phyloP scores from a whole-genome alignment of 352 stramenopile species.

The Phytophthora pluvialis region DNA sequence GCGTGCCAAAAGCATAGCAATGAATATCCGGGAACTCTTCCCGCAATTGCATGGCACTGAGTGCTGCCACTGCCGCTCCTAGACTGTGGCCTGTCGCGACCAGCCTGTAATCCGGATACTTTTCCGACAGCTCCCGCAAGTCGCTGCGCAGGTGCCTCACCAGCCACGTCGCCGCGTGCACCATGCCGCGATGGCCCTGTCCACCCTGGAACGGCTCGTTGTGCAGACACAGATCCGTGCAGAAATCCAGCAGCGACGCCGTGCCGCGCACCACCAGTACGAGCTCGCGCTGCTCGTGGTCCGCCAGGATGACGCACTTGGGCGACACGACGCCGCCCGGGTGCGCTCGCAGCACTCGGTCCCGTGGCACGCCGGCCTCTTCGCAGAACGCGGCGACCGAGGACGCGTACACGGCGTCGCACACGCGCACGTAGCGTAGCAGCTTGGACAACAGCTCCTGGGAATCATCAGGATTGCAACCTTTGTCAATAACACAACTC shows the following conservation, averaged over 20 bases:
- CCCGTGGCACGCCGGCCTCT: constrained; percentile 48
- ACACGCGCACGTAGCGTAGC: constrained; percentile 65
- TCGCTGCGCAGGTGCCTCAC: constrained; percentile 61
- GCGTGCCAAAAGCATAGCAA: constrained; percentile 76
- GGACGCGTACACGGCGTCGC: constrained; percentile 75
- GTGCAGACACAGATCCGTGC: constrained; percentile 78
- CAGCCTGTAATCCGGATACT: constrained; percentile 64
- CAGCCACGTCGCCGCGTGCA: constrained; percentile 77
- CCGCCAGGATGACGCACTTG: constrained; percentile 69
- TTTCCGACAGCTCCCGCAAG: constrained; percentile 41
- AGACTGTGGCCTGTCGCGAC: constrained; percentile 78
- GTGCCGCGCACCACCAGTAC: constrained; percentile 72
- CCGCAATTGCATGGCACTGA: constrained; percentile 62
- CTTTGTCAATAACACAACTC: constrained; percentile 2
- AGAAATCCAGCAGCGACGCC: constrained; percentile 83
- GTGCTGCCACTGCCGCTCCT: constrained; percentile 68
- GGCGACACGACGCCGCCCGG: constrained; percentile 79
- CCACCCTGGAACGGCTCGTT: constrained; percentile 75
- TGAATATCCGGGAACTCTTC: constrained; percentile 51
- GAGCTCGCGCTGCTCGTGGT: constrained; percentile 64
- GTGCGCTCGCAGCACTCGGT: constrained; percentile 56
- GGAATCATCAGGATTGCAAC: constrained; percentile 1
- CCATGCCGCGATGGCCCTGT: constrained; percentile 84
- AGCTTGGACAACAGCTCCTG: constrained; percentile 37
- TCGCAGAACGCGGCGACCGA: constrained; percentile 57